Base-by-base conservation (phyloP, 2,329 filamentous ascomycete species). In the Aspergillus ochraceus region DNA sequence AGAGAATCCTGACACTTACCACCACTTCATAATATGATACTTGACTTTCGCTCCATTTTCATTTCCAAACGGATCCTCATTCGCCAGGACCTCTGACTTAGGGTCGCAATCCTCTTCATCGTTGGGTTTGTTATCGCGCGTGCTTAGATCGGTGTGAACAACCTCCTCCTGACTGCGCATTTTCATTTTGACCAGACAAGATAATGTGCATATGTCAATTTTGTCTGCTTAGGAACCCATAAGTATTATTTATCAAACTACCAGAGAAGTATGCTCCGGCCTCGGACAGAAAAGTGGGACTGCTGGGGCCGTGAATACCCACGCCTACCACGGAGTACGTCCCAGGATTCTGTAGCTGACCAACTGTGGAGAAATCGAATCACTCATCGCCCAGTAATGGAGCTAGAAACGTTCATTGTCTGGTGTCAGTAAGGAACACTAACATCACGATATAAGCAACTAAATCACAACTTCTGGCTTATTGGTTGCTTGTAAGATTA, bases 21-120 rank as follows among this genome's bases (percentile, higher is more conserved):
- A 72, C 70, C 82, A 84, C 50, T 74, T 73, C 76, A 82, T 78
- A 2, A 80, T 81, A 61, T 78, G 79, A 67, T 83, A 84, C 61
- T 83, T 78, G 52, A 83, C 76, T 56, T 79, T 76, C 6, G 70
- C 70, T 2, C 61, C 63, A 26, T 71, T 70, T 61, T 78, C 76
- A 66, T 76, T 69, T 4, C 76, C 75, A 61, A 77, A 78, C 0
- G 74, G 74, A 57, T 78, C 76, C 9, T 65, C 55, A 4, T 49
- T 39, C 2, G 57, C 36, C 14, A 8, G 36, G 4, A 5, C 17
- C 14, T 17, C 1, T 14, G 14, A 17, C 36, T 42, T 42, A 14
- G 36, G 36, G 36, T 42, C 36, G 36, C 9, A 42, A 19, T 42
- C 36, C 14, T 42, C 36, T 42, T 42, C 36, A 42, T 42, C 36